phyloP scores from a whole-genome alignment of 2,329 filamentous ascomycete species.

The Talaromyces amestolkiae region DNA sequence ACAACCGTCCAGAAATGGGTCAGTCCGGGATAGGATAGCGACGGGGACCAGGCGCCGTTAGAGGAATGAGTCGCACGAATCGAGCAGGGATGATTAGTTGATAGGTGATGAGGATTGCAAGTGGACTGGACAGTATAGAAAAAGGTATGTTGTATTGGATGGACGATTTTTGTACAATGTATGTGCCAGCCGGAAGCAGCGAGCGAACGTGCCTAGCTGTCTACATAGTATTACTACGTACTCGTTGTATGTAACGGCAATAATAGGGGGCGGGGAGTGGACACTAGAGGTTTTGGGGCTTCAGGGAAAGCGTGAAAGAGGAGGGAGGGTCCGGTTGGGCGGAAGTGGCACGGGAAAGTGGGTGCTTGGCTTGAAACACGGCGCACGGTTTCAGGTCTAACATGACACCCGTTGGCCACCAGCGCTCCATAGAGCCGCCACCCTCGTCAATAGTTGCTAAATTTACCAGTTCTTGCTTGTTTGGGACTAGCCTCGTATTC shows the following conservation, averaged over 20 bases:
- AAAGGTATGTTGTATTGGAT: not conserved
- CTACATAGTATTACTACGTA: too few relatives aligned
- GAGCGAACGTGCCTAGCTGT: constrained; percentile 2
- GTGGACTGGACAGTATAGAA: not conserved
- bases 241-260: not conserved
- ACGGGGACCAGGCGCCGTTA: not conserved
- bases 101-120: not conserved
- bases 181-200: constrained; percentile 13
- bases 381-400: constrained; percentile 17
- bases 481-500: not conserved
- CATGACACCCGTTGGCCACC: constrained; percentile 6
- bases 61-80: not conserved
- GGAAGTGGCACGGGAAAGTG: constrained; percentile 6
- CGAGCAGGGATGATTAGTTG: not conserved
- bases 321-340: not conserved
- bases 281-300: not conserved
- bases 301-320: not conserved
- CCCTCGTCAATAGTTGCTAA: constrained; percentile 6
- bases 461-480: not conserved
- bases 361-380: constrained; percentile 15
- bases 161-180: not conserved
- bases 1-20: constrained; percentile 1
- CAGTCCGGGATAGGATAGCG: not conserved
- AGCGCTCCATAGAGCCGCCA: not conserved
- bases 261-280: constrained; percentile 11